These are phyloP conservation scores for Gardenia jasminoides DNA, from an alignment of 257 asterid genomes.

Conservation along the genomic window DNA sequence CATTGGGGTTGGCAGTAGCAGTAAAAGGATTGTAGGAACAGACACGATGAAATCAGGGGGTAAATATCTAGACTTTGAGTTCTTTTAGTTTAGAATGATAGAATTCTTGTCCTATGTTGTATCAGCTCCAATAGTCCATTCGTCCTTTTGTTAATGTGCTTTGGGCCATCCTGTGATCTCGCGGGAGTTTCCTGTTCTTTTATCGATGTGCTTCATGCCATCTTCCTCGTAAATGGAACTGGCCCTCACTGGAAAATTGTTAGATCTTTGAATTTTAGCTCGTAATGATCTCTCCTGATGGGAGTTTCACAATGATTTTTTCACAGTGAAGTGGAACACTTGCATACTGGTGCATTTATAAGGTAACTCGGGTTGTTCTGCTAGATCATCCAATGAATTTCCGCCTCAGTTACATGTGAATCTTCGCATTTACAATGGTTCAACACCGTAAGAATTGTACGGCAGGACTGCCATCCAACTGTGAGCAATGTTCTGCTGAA, in stretches of 20 bases:
- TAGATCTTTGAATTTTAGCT: not conserved
- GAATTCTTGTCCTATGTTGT: slow-evolving; percentile 23
- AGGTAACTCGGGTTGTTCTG: not conserved
- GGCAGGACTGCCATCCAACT: not conserved
- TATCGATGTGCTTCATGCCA: slow-evolving; percentile 8
- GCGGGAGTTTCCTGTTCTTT: not conserved
- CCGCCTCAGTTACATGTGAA: not conserved
- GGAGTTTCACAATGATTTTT: not conserved
- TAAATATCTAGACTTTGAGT: slow-evolving; percentile 84
- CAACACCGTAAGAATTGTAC: not conserved
- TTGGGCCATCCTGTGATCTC: not conserved
- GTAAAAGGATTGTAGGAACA: slow-evolving; percentile 45
- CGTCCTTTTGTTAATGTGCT: slow-evolving; percentile 6
- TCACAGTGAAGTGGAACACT: slow-evolving; percentile 1
- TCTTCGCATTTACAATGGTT: not conserved
- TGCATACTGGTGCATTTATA: slow-evolving; percentile 4
- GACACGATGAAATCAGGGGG: slow-evolving; percentile 54
- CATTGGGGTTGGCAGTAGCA: slow-evolving; percentile 34
- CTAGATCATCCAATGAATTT: not conserved
- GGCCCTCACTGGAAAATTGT: not conserved
- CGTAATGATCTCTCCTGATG: not conserved
- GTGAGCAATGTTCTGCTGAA: not conserved
- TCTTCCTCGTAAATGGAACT: slow-evolving; percentile 10
- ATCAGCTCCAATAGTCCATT: slow-evolving; percentile 23
- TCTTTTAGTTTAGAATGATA: slow-evolving; percentile 48